These are phyloP conservation scores for Metschnikowia gruessii DNA, from an alignment of 805 yeast species.

Conservation along the genomic window DNA sequence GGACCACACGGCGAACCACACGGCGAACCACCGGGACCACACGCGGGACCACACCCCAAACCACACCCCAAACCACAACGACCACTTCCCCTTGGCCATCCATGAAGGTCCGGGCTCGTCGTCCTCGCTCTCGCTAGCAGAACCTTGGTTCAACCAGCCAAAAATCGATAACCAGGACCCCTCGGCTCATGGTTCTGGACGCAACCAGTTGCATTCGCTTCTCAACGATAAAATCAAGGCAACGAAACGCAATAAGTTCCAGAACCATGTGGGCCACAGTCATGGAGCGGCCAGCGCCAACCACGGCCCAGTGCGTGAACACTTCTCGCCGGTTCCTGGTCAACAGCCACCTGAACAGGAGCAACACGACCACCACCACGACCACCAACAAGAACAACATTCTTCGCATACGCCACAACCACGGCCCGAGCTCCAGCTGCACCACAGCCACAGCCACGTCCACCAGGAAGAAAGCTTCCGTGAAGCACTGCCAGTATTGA, in stretches of 20 bases:
- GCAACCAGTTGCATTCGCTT: conserved; percentile 10
- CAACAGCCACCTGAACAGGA: background rate
- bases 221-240: conserved; percentile 15
- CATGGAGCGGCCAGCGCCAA: background rate
- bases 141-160: background rate
- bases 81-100: background rate
- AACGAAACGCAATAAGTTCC: conserved; percentile 12
- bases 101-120: background rate
- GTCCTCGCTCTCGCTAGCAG: background rate
- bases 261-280: conserved; percentile 4
- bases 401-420: background rate
- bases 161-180: background rate
- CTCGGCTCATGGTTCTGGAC: background rate
- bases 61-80: background rate
- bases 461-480: background rate
- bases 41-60: no score
- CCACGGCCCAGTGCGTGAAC: no score
- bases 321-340: no score
- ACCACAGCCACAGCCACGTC: background rate
- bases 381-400: background rate
- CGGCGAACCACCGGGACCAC: no score
- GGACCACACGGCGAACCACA: no score
- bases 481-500: background rate
- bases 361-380: background rate
- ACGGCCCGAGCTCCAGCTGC: background rate